Base-by-base conservation (phyloP, 495 filamentous ascomycete species). In the Penicillium odoratum region DNA sequence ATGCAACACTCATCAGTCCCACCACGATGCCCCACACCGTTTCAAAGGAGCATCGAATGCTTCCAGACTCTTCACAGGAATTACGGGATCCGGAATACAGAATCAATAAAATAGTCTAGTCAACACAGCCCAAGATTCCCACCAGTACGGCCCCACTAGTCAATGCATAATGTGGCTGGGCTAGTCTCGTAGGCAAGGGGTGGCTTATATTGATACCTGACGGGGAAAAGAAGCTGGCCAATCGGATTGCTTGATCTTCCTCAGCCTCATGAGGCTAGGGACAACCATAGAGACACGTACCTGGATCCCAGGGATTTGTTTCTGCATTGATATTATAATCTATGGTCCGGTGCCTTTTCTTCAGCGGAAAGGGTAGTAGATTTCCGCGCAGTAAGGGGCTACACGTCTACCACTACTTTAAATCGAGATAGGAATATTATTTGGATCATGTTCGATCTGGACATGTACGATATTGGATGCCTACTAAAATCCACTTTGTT, bases 1-100 rank as follows among this genome's bases (percentile, higher is more conserved):
- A 48, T 48, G 46, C 28, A 15, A 48, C 26, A 48, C 46, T 48
- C 46, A 48, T 31, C 46, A 31, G 25, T 16, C 28, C 46, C 46
- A 48, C 46, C 21, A 7, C 3, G 21, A 25, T 31, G 26, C 46
- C 26, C 25, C 46, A 48, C 25, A 15, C 46, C 46, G 46, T 48
- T 48, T 31, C 46, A 48, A 30, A 48, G 28, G 28, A 16, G 15
- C 4, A 7, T 30, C 46, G 25, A 48, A 48, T 9, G 46, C 46
- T 48, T 48, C 46, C 15, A 48, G 46, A 48, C 46, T 28, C 7
- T 16, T 13, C 26, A 15, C 38, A 4, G 4, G 13, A 15, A 5
- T 28, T 6, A 28, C 28, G 46, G 46, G 33, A 4, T 16, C 13
- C 46, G 28, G 46, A 48, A 30, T n/a, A 21, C 26, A 4, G 25